Evolutionary conservation across 1,139 yeast species (phyloP).

Genomic region (Geotrichum cucujoidarum): DNA sequence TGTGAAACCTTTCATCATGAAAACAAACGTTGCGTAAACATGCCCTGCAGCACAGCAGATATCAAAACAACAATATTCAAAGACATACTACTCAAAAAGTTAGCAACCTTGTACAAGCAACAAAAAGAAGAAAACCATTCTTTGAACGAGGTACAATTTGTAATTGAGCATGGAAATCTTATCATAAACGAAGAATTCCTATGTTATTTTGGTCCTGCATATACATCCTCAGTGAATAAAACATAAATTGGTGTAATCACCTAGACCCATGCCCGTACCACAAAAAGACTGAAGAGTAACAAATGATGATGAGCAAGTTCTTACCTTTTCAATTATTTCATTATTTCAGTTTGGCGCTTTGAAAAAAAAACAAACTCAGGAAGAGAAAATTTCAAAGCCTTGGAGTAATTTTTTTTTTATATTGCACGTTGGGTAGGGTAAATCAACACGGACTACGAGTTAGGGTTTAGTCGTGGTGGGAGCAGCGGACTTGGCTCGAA

Average conservation of each 20-base stretch:
- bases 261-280: constrained; percentile 18
- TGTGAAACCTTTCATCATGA: constrained; percentile 38
- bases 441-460: neutral
- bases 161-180: constrained; percentile 18
- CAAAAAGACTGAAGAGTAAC: neutral
- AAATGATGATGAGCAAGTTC: neutral
- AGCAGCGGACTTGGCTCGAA: too few relatives aligned
- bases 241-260: constrained; percentile 26
- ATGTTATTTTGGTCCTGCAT: constrained; percentile 56
- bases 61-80: too few relatives aligned
- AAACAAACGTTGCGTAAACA: too few relatives aligned
- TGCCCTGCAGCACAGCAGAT: too few relatives aligned
- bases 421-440: neutral
- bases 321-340: neutral
- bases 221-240: constrained; percentile 51
- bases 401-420: too few relatives aligned
- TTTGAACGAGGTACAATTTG: too few relatives aligned
- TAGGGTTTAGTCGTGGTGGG: neutral
- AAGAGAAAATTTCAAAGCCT: too few relatives aligned
- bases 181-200: constrained; percentile 69
- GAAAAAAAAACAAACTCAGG: too few relatives aligned
- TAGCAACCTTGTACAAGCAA: too few relatives aligned
- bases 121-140: neutral
- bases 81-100: too few relatives aligned
- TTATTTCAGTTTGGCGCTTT: too few relatives aligned